Conservation (phyloP, 2,329 filamentous ascomycete genomes). For the Dactylellina haptotyla region DNA sequence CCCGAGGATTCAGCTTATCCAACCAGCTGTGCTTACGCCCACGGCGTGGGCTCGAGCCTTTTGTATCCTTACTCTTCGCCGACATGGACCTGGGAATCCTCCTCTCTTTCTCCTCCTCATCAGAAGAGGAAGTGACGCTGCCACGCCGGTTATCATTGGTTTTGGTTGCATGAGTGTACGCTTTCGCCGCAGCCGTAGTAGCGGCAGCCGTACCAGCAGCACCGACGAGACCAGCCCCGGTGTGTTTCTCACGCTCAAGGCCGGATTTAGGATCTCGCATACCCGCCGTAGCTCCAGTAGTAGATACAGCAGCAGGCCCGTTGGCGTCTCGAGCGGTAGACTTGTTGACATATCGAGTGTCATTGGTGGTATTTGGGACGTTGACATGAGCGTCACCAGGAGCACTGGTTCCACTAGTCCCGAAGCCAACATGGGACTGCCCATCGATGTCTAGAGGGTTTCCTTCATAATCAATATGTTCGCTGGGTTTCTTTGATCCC, state of each 20-base stretch:
- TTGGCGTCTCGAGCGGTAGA: neutral
- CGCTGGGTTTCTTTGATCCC: conserved; percentile 38
- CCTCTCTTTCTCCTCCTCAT: conserved; percentile 21
- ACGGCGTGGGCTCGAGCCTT: conserved; percentile 17
- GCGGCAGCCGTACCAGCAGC: neutral
- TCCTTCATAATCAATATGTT: conserved; percentile 56
- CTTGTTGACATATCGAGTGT: no score
- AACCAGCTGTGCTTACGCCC: conserved; percentile 34
- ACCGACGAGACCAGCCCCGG: no score
- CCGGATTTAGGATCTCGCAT: no score
- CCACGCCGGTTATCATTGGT: conserved; percentile 7
- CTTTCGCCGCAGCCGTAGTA: conserved; percentile 8
- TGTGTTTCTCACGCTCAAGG: no score
- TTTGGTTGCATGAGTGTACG: conserved; percentile 20
- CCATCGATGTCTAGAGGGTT: conserved; percentile 54
- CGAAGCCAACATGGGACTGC: conserved; percentile 18
- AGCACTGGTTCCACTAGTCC: neutral
- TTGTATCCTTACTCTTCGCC: conserved; percentile 12
- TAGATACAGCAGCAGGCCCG: neutral
- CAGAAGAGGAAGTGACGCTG: conserved; percentile 8
- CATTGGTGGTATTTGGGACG: no score
- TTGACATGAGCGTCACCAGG: no score
- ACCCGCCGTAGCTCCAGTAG: neutral
- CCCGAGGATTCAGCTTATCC: conserved; percentile 37
- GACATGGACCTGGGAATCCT: conserved; percentile 29